phyloP scores from a whole-genome alignment of 305 asterid species.

The Fraxinus paxiana region DNA sequence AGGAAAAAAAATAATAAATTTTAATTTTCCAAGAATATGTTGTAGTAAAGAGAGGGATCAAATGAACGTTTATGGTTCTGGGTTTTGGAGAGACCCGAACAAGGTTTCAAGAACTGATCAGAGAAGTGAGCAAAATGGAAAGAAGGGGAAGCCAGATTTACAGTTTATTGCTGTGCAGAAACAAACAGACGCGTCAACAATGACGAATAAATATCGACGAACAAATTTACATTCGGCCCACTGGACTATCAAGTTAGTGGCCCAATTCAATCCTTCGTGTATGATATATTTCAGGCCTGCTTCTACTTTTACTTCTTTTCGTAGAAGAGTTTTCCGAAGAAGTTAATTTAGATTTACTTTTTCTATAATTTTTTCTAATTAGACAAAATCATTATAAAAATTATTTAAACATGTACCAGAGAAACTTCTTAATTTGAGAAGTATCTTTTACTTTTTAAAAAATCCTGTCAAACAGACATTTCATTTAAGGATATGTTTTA shows the following conservation, averaged over 20 bases:
- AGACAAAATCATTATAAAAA: too few relatives aligned
- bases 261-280: conserved; percentile 3
- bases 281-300: not conserved
- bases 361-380: too few relatives aligned
- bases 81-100: conserved; percentile 37
- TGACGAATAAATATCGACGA: conserved; percentile 14
- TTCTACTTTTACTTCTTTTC: not conserved
- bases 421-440: too few relatives aligned
- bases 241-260: conserved; percentile 17
- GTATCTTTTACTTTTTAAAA: not conserved
- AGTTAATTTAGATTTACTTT: too few relatives aligned
- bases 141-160: conserved; percentile 23
- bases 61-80: conserved; percentile 30
- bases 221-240: conserved; percentile 15
- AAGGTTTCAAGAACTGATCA: conserved; percentile 40
- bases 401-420: not conserved
- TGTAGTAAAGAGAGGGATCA: conserved; percentile 21
- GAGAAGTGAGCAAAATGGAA: conserved; percentile 16
- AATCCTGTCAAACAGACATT: not conserved
- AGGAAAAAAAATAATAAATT: not conserved
- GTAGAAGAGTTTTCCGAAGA: too few relatives aligned
- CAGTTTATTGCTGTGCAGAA: conserved; percentile 23
- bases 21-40: not conserved
- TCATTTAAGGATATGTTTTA: too few relatives aligned
- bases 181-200: conserved; percentile 27